Percentiles rank a stretch among this genome's conserved stretches.
Conservation (phyloP, 164 flowering plant genomes). For the Malania oleifera region DNA sequence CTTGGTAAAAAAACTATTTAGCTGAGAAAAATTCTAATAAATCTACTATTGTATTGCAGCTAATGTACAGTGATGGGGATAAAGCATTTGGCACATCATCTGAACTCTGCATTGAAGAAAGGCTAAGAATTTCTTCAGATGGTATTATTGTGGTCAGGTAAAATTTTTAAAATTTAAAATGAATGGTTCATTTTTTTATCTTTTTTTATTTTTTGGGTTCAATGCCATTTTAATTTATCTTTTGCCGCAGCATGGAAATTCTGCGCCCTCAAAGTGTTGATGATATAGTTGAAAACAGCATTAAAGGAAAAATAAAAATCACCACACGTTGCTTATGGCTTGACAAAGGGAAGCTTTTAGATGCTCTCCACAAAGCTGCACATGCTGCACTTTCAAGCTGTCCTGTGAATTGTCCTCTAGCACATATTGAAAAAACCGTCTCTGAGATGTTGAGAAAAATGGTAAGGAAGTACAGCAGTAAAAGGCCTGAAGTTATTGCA, state of each 20-base stretch:
- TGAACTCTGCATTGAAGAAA: conserved; percentile 93
- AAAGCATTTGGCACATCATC: conserved; percentile 95
- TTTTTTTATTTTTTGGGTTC: not conserved
- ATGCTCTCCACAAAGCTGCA: conserved; percentile 90
- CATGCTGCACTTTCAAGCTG: conserved; percentile 93
- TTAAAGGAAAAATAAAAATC: conserved; percentile 90
- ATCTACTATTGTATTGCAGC: conserved; percentile 37
- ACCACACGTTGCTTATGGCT: conserved; percentile 98
- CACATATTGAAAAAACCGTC: conserved; percentile 90
- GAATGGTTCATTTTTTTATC: not conserved
- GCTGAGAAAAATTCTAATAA: conserved; percentile 11
- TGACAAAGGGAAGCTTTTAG: conserved; percentile 93
- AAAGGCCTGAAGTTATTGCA: conserved; percentile 91
- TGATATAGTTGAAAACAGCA: conserved; percentile 29
- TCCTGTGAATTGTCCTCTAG: conserved; percentile 74
- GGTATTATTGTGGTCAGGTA: conserved; percentile 94
- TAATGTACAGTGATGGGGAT: conserved; percentile 97
- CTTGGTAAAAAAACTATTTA: not conserved
- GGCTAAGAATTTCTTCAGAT: conserved; percentile 85
- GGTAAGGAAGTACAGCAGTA: conserved; percentile 92
- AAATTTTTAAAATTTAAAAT: not conserved
- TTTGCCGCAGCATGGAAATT: conserved; percentile 81
- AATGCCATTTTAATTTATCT: conserved; percentile 2
- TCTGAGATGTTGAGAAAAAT: conserved; percentile 82
- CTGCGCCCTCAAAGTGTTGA: conserved; percentile 62